phyloP scores from a whole-genome alignment of 192 early-diverging fungal species.

The Coemansia sp. region DNA sequence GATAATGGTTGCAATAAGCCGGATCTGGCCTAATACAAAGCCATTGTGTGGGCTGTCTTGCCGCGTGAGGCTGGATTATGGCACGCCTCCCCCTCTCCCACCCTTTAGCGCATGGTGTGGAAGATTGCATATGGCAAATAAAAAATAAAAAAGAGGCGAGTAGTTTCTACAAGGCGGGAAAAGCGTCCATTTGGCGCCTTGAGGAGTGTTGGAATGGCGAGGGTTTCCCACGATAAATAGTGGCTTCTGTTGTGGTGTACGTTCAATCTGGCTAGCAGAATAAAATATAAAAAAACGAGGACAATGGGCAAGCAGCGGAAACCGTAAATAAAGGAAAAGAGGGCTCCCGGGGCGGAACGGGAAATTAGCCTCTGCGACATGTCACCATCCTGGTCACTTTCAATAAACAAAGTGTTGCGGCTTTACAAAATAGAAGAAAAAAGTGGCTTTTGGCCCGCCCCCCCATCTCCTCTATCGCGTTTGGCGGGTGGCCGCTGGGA shows the following conservation, averaged over 20 bases:
- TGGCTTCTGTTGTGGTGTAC: neutral
- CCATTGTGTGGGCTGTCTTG: neutral
- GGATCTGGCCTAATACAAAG: neutral
- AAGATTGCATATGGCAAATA: too few relatives aligned
- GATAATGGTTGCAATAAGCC: too few relatives aligned
- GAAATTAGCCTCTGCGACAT: conserved; percentile 2
- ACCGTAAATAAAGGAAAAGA: conserved; percentile 5
- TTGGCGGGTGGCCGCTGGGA: neutral
- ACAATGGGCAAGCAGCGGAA: neutral
- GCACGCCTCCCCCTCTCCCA: too few relatives aligned
- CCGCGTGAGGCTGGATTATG: neutral
- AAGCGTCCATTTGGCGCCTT: neutral
- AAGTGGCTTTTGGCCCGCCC: too few relatives aligned
- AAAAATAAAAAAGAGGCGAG: neutral
- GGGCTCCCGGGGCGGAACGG: too few relatives aligned
- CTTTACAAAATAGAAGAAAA: neutral
- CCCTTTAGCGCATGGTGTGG: too few relatives aligned
- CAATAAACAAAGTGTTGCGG: too few relatives aligned
- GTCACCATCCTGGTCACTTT: neutral
- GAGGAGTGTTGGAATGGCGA: neutral
- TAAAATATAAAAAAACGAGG: too few relatives aligned
- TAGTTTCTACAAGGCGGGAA: neutral
- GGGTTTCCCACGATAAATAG: conserved; percentile 1
- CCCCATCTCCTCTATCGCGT: neutral
- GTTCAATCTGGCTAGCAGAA: neutral